Base-by-base conservation (phyloP, 495 filamentous ascomycete species). In the Niebla homalea region DNA sequence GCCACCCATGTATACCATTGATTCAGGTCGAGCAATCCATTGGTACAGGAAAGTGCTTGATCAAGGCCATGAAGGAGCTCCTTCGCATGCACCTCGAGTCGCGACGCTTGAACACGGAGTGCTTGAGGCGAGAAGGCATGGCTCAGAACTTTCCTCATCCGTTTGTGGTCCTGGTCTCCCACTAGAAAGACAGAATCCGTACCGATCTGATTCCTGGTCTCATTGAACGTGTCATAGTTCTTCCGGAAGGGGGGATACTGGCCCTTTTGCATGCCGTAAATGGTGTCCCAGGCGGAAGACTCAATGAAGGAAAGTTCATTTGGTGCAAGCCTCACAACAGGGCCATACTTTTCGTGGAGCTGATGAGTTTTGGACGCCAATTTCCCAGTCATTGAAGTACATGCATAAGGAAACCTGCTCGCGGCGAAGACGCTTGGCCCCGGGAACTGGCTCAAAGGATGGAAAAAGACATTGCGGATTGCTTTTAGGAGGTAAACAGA, bases 81-180 rank as follows among this genome's bases (percentile, higher is more conserved):
- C 38, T 69, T 54, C 16, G 67, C 62, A 40, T 70, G 70, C 1
- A 50, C 52, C 32, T 67, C 57, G 2, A 77, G 50, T 12, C 74
- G 46, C 2, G 22, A 36, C 49, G 76, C 73, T 46, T 76, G 72
- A 45, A 69, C 71, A 21, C 47, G 47, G 4, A 77, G 53, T 0
- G 69, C 71, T 45, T 65, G 66, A 21, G 67, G 64, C 4, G 70
- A 71, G 47, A 79, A 77, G 1, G 73, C 72, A 44, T 70, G 65
- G 14, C 67, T 57, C 0, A 77, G 52, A 0, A 65, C 50, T 16
- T 66, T 64, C 18, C 74, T 59, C 52, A 70, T 62, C 0, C 71
- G 66, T 0, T 62, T 53, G 50, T 78, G 73, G 6, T 62, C 54
- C 0, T 50, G 54, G 6, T 71, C 63, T 32, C n/a, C n/a, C n/a